Base-by-base conservation (phyloP, 306 rosid genomes). In the Rosa persica region DNA sequence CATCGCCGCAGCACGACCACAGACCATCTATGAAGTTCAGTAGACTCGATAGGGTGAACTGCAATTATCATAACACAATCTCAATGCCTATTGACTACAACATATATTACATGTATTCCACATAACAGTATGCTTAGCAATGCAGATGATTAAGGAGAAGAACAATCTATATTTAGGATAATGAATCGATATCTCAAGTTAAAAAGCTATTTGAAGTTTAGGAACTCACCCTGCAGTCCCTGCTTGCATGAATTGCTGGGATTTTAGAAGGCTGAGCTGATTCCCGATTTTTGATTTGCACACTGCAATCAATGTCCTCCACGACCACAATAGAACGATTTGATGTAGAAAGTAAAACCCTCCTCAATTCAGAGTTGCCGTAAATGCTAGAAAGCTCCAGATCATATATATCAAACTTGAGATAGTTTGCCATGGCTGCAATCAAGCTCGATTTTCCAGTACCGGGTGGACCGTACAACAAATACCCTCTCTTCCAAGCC, bases 1-100 rank as follows among this genome's bases (percentile, higher is more conserved):
- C 91, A 9, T 92, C 97, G 0, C 93, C 93, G 5, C 81, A 79
- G 60, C 93, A 81, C 0, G 93, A 85, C 90, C 94, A 89, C 55
- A 92, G 55, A 4, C 91, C 94, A 70, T 92, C 92, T 61, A 88
- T 85, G 78, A 80, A 78, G 80, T 88, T 88, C 16, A 86, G 82
- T 7, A 86, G 68, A 40, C 83, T 89, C 12, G 88, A 88, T 0
- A 90, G 80, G 0, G 91, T 58, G 34, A 58, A 23, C 65, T 58
- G 36, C 65, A 58, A 22, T 3, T 0, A 4, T 23, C 36, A 22
- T 8, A 57, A 23, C 16, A 58, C 34, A 22, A 10, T 58, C 16
- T 58, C 65, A 23, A 58, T 58, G 13, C 30, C 1, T 22, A 22
- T n/a, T 57, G 8, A 22, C 13, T 8, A 9, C 0, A 57, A 3